A percentile compares a stretch with the other conserved stretches of the same genome.
Conservation (phyloP, 441 rosid species). For the Daphne laureola region DNA sequence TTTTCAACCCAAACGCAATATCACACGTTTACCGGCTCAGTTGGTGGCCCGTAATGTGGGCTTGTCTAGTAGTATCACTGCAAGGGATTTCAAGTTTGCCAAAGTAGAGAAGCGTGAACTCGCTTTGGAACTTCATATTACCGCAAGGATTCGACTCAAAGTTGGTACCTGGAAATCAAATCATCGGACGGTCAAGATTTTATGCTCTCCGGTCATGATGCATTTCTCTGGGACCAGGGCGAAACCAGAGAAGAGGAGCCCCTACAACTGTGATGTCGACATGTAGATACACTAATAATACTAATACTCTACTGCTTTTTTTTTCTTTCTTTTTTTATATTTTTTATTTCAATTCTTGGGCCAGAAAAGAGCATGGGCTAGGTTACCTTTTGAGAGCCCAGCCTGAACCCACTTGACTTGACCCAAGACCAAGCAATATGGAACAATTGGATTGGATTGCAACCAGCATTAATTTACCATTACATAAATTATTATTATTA, state of each 20-base stretch:
- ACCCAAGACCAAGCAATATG: too few relatives aligned
- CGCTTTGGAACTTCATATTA: constrained; percentile 33
- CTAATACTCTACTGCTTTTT: neutral
- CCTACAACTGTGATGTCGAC: constrained; percentile 39
- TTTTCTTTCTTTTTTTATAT: neutral
- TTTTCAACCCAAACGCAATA: constrained; percentile 44
- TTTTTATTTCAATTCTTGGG: too few relatives aligned
- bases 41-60: constrained; percentile 33
- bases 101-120: constrained; percentile 30
- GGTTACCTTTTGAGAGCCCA: too few relatives aligned
- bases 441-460: too few relatives aligned
- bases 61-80: constrained; percentile 14
- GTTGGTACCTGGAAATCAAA: constrained; percentile 43
- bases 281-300: constrained; percentile 20
- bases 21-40: constrained; percentile 34
- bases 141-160: constrained; percentile 54
- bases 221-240: constrained; percentile 29
- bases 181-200: constrained; percentile 32
- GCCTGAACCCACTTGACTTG: too few relatives aligned
- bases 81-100: constrained; percentile 33
- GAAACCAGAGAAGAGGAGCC: constrained; percentile 20
- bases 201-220: constrained; percentile 40
- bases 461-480: too few relatives aligned
- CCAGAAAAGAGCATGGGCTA: too few relatives aligned
- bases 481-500: too few relatives aligned